Conservation (phyloP, 2,329 filamentous ascomycete genomes). For the Neurospora crassa region DNA sequence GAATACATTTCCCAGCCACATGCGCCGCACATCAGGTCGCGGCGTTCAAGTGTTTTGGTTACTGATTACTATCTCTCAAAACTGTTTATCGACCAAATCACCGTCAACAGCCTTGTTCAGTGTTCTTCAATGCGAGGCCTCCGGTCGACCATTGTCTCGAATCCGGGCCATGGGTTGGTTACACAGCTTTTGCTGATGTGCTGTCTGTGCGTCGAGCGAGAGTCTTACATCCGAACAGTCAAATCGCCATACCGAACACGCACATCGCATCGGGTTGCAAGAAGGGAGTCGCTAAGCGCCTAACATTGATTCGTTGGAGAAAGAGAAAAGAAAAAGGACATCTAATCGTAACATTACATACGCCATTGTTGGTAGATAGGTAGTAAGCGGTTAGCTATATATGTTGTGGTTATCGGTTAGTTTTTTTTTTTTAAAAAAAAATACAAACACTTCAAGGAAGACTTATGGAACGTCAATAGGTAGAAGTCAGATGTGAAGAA, state of each 20-base stretch:
- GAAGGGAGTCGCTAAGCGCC: not conserved
- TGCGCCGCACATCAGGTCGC: not conserved
- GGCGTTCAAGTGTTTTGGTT: not conserved
- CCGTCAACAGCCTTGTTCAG: not conserved
- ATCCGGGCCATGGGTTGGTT: not conserved
- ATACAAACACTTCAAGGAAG: not conserved
- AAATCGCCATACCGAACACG: not conserved
- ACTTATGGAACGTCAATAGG: not conserved
- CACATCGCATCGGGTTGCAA: not conserved
- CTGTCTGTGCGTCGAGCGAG: not conserved
- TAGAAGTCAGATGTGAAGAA: not conserved
- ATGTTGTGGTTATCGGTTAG: not conserved
- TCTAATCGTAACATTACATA: not conserved
- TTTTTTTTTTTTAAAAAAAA: too few species aligned
- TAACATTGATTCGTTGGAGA: not conserved
- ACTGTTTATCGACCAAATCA: not conserved
- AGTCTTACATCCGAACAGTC: not conserved
- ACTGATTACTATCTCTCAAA: not conserved
- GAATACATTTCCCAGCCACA: not conserved
- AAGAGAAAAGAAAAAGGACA: not conserved
- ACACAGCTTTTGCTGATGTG: not conserved
- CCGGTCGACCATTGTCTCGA: not conserved
- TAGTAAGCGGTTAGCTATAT: constrained; percentile 5
- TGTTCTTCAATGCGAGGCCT: not conserved
- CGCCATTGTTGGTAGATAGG: not conserved